phyloP scores from a whole-genome alignment of 179 eudicot species.

The Sideroxylon spinosum region DNA sequence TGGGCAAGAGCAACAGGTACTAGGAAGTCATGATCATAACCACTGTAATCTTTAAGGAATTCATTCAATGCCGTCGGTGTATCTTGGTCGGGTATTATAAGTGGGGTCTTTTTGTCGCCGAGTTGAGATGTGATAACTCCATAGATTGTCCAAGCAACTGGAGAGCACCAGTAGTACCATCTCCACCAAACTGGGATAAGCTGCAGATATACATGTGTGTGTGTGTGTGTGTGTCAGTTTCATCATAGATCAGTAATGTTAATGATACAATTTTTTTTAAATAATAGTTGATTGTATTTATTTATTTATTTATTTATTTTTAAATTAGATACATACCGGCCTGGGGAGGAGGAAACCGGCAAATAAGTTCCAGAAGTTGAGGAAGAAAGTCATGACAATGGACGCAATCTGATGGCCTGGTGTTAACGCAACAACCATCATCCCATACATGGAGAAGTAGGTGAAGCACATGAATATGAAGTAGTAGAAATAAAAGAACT shows the following conservation, averaged over 20 bases:
- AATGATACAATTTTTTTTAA: too few relatives aligned
- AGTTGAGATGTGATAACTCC: slow-evolving; percentile 74
- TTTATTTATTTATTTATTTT: too few relatives aligned
- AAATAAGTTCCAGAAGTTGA: slow-evolving; percentile 35
- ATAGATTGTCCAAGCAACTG: slow-evolving; percentile 79
- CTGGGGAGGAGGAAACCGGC: slow-evolving; percentile 51
- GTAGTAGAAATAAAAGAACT: slow-evolving; percentile 62
- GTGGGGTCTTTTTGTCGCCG: slow-evolving; percentile 39
- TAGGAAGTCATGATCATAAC: slow-evolving; percentile 44
- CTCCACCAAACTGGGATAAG: slow-evolving; percentile 93
- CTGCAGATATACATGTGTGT: slow-evolving; percentile 26
- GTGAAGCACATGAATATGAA: slow-evolving; percentile 58
- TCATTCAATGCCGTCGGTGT: slow-evolving; percentile 24
- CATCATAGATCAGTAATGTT: too few relatives aligned
- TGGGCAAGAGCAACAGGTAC: slow-evolving; percentile 37
- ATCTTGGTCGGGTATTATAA: slow-evolving; percentile 41
- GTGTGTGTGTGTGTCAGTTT: too few relatives aligned
- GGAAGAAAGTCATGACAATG: slow-evolving; percentile 70
- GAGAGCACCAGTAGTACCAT: slow-evolving; percentile 91
- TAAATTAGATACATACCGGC: slow-evolving; percentile 39
- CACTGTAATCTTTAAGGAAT: slow-evolving; percentile 32
- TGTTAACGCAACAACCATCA: slow-evolving; percentile 83
- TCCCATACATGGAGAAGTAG: slow-evolving; percentile 66
- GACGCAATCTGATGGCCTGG: slow-evolving; percentile 67
- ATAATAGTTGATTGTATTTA: too few relatives aligned